These are phyloP conservation scores for Wickerhamomyces mucosus DNA, from an alignment of 805 yeast species.

Conservation along the genomic window DNA sequence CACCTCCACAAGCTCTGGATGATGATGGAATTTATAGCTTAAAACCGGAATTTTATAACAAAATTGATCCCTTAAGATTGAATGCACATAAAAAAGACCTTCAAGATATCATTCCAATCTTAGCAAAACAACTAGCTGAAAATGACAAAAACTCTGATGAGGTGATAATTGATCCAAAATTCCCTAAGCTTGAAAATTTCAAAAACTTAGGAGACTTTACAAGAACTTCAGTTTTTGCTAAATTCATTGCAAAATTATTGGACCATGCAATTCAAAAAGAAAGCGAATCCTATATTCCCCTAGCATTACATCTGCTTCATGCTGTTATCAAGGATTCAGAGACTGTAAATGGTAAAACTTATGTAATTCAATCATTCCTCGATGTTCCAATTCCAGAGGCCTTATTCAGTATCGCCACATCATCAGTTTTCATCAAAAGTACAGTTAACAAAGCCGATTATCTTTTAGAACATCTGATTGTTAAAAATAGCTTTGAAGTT, in stretches of 20 bases:
- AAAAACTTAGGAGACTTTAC: slow-evolving; percentile 39
- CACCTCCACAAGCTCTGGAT: slow-evolving; percentile 55
- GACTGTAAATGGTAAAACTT: slow-evolving; percentile 26
- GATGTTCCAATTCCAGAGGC: slow-evolving; percentile 47
- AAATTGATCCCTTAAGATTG: slow-evolving; percentile 50
- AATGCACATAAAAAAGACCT: slow-evolving; percentile 36
- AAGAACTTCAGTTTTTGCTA: slow-evolving; percentile 43
- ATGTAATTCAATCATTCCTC: slow-evolving; percentile 36
- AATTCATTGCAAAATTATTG: slow-evolving; percentile 47
- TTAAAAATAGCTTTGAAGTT: slow-evolving; percentile 36
- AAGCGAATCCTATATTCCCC: slow-evolving; percentile 47
- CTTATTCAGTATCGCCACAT: slow-evolving; percentile 41
- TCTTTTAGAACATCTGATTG: slow-evolving; percentile 40
- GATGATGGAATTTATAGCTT: slow-evolving; percentile 62
- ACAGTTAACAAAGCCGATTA: slow-evolving; percentile 46
- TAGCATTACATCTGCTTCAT: slow-evolving; percentile 59
- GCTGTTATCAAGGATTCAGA: slow-evolving; percentile 50
- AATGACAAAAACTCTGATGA: slow-evolving; percentile 16
- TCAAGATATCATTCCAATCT: slow-evolving; percentile 39
- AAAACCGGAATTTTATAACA: slow-evolving; percentile 33
- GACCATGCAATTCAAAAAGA: slow-evolving; percentile 39
- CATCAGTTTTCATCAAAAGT: slow-evolving; percentile 37
- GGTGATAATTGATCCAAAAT: slow-evolving; percentile 40
- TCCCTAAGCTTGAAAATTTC: slow-evolving; percentile 24
- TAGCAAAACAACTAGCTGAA: slow-evolving; percentile 33